Evolutionary conservation across 495 filamentous ascomycete species (phyloP).

Genomic region (Neurospora tetrasperma): DNA sequence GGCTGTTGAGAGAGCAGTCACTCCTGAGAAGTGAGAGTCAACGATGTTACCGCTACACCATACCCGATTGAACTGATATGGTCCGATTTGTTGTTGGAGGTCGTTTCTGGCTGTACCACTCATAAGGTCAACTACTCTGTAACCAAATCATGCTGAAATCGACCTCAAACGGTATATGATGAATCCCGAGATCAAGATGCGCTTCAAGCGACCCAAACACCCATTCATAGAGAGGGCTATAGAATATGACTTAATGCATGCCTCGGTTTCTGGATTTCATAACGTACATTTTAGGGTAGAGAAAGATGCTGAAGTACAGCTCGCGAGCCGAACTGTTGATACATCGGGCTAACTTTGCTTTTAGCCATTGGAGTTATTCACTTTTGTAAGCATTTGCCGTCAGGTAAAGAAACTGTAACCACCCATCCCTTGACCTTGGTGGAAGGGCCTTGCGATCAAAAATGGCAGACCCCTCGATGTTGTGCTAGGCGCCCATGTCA

Average conservation of each 20-base stretch:
- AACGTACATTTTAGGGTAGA: too few relatives aligned
- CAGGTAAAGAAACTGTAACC: neutral
- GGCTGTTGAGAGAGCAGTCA: too few relatives aligned
- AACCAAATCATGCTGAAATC: neutral
- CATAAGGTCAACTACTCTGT: neutral
- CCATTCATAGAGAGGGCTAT: neutral
- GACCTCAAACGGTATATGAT: neutral
- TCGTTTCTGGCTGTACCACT: rapidly evolving
- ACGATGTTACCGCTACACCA: too few relatives aligned
- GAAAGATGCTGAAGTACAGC: neutral
- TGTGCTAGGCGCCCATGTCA: neutral
- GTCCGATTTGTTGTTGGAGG: neutral
- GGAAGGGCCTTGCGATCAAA: neutral
- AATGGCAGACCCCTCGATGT: neutral
- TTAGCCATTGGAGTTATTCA: too few relatives aligned
- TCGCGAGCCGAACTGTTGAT: neutral
- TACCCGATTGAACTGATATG: neutral
- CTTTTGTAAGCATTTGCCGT: neutral
- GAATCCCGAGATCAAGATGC: neutral
- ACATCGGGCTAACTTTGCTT: neutral
- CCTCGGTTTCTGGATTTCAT: too few relatives aligned
- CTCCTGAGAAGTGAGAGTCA: too few relatives aligned
- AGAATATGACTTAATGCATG: neutral
- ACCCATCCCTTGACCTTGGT: neutral
- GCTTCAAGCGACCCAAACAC: too few relatives aligned